Conservation (phyloP, 2,329 filamentous ascomycete species). For the Colletotrichum trifolii region DNA sequence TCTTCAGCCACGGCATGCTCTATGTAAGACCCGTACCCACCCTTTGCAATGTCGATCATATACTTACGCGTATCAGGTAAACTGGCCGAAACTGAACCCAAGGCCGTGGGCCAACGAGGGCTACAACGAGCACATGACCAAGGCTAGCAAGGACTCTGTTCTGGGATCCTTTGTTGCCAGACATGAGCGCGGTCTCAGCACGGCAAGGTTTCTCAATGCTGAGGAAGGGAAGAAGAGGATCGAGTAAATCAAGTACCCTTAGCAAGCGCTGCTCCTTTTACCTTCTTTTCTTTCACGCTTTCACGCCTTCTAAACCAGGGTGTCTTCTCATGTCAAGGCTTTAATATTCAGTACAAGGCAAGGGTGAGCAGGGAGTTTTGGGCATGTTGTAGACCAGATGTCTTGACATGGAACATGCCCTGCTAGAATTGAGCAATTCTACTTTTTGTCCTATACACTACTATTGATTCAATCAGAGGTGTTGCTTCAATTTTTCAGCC, state of each 20-base stretch:
- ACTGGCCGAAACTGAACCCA: conserved; percentile 97
- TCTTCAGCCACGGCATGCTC: conserved; percentile 86
- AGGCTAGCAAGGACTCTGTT: conserved; percentile 84
- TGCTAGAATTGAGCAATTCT: conserved; percentile 26
- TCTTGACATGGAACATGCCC: conserved; percentile 5
- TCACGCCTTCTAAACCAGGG: background rate
- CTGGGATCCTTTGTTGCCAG: conserved; percentile 79
- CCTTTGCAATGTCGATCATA: conserved; percentile 30
- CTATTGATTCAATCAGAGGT: background rate
- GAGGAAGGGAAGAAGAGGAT: conserved; percentile 99
- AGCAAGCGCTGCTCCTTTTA: background rate
- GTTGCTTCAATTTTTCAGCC: background rate
- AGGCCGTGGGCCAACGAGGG: conserved; percentile 87
- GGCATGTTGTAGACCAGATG: conserved; percentile 21
- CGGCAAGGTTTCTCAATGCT: conserved; percentile 82
- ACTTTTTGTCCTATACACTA: background rate
- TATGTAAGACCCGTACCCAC: conserved; percentile 74
- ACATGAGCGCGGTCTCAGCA: conserved; percentile 87
- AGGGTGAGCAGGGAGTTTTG: conserved; percentile 10
- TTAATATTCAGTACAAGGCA: background rate
- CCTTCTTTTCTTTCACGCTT: background rate
- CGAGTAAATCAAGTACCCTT: conserved; percentile 64
- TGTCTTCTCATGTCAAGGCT: conserved; percentile 1
- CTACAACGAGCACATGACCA: conserved; percentile 85
- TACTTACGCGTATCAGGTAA: conserved; percentile 72